phyloP scores from a whole-genome alignment of 2,329 filamentous ascomycete species.

The Diaporthe vexans region DNA sequence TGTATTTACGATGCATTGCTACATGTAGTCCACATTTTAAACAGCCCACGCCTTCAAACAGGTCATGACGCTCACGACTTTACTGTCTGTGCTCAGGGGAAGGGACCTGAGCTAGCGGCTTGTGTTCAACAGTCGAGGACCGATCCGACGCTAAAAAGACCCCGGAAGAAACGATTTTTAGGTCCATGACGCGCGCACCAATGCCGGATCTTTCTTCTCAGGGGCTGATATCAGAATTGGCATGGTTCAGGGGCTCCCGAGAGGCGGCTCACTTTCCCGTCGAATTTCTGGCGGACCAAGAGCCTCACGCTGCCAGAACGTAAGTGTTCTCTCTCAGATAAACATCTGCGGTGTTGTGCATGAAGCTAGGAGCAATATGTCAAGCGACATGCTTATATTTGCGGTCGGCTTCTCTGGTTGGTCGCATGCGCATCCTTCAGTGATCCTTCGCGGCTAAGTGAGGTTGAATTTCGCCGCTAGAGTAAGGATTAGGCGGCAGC shows the following conservation, averaged over 20 bases:
- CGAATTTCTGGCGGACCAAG: neutral
- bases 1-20: no score
- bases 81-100: slow-evolving; percentile 11
- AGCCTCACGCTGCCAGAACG: neutral
- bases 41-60: neutral
- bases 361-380: neutral
- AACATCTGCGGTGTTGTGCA: neutral
- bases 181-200: slow-evolving; percentile 18
- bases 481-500: neutral
- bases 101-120: neutral
- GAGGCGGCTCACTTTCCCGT: neutral
- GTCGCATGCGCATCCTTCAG: neutral
- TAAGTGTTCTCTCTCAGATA: no score
- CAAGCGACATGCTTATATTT: neutral
- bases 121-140: neutral
- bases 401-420: neutral
- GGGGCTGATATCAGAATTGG: neutral
- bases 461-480: neutral
- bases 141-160: neutral
- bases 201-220: neutral
- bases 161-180: neutral
- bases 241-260: slow-evolving; percentile 5
- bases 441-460: neutral
- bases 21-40: neutral
- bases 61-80: slow-evolving; percentile 20